Conservation (phyloP, 2,329 filamentous ascomycete genomes). For the Macrophomina tecta region DNA sequence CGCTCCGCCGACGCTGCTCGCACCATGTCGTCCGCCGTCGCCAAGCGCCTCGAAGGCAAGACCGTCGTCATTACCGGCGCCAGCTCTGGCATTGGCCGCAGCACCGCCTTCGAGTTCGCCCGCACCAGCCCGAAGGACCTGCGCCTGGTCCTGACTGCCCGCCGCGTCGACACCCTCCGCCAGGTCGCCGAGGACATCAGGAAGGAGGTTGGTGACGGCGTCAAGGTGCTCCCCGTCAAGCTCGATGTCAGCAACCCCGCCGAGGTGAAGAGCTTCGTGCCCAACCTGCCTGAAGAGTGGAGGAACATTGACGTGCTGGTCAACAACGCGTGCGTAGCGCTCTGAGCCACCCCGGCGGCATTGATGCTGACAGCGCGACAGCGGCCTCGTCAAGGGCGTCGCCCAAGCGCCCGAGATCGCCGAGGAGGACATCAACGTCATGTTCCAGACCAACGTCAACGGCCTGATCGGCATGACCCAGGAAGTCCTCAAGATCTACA, state of each 20-base stretch:
- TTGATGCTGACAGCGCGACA: conserved; percentile 42
- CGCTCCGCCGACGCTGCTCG: conserved; percentile 32
- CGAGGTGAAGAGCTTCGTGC: conserved; percentile 76
- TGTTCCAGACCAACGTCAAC: conserved; percentile 93
- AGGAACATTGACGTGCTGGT: conserved; percentile 85
- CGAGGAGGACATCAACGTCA: conserved; percentile 79
- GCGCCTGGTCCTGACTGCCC: conserved; percentile 86
- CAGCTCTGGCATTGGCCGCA: conserved; percentile 86
- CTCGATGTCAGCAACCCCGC: conserved; percentile 84
- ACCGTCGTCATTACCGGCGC: conserved; percentile 92
- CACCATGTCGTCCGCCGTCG: conserved; percentile 71
- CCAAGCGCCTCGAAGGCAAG: conserved; percentile 88
- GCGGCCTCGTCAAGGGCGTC: conserved; percentile 86
- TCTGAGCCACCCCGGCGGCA: background rate
- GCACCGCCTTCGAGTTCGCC: conserved; percentile 89
- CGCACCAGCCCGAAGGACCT: conserved; percentile 79
- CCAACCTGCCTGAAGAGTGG: conserved; percentile 78
- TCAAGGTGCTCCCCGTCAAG: conserved; percentile 81
- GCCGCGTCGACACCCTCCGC: conserved; percentile 78
- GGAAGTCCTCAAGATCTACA: conserved; percentile 82
- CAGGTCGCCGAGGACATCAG: conserved; percentile 78
- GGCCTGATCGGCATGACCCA: conserved; percentile 98
- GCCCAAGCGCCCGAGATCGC: conserved; percentile 84
- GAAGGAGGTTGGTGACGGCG: conserved; percentile 74
- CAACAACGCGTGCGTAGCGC: conserved; percentile 79